Conservation (phyloP, 78 protist genomes). For the Dictyostelium citrinum region DNA sequence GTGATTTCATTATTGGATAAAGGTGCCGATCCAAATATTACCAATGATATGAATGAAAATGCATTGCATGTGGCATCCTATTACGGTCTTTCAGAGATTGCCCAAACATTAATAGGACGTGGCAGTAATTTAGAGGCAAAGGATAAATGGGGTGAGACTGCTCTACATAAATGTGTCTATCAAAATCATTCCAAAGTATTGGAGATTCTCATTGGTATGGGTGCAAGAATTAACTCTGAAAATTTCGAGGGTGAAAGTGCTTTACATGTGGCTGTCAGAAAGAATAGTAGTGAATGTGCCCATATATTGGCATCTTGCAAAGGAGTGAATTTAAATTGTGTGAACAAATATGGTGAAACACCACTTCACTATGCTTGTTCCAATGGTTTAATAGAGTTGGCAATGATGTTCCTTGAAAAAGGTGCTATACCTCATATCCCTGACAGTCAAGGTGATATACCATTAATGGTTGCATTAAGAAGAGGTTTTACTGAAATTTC, state of each 20-base stretch:
- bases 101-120: constrained; percentile 31
- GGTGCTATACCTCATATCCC: constrained; percentile 56
- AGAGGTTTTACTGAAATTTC: constrained; percentile 69
- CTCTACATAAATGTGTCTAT: constrained; percentile 43
- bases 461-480: constrained; percentile 53
- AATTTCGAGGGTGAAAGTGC: constrained; percentile 63
- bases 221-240: constrained; percentile 15
- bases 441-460: constrained; percentile 70
- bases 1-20: constrained; percentile 14
- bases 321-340: constrained; percentile 9
- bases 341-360: constrained; percentile 70
- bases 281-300: constrained; percentile 25
- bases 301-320: background rate
- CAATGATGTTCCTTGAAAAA: constrained; percentile 34
- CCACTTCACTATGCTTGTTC: constrained; percentile 64
- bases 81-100: constrained; percentile 41
- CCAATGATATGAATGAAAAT: constrained; percentile 28
- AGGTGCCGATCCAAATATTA: constrained; percentile 66
- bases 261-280: constrained; percentile 27
- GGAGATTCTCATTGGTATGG: constrained; percentile 50
- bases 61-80: constrained; percentile 38
- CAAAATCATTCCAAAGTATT: constrained; percentile 7
- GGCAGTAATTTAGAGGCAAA: constrained; percentile 58
- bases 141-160: constrained; percentile 63
- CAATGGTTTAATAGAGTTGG: constrained; percentile 46